Conservation (phyloP, 192 early-diverging fungal species). For the Gigaspora rosea region DNA sequence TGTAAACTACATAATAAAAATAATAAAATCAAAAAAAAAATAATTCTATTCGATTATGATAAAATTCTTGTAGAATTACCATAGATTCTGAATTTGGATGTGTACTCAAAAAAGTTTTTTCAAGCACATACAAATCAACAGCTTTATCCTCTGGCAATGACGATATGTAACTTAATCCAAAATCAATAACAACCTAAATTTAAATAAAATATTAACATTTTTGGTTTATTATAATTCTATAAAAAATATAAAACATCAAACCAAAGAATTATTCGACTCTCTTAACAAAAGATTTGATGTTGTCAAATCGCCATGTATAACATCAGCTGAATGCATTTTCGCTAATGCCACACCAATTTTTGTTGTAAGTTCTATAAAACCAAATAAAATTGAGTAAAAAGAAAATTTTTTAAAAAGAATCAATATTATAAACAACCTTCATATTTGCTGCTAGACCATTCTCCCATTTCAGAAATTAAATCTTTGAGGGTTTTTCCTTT, state of each 20-base stretch:
- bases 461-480: conserved; percentile 49
- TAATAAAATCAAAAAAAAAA: conserved; percentile 3
- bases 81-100: conserved; percentile 83
- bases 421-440: too few species aligned
- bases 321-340: conserved; percentile 79
- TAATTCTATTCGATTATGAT: not conserved
- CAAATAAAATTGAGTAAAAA: too few species aligned
- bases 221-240: not conserved
- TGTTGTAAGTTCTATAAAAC: conserved; percentile 40
- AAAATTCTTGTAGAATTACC: conserved; percentile 45
- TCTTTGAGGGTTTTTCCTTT: conserved; percentile 78
- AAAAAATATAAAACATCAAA: conserved; percentile 31
- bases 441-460: not conserved
- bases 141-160: conserved; percentile 91
- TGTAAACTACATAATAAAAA: conserved; percentile 58
- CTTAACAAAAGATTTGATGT: conserved; percentile 91
- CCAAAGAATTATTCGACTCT: conserved; percentile 48
- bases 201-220: not conserved
- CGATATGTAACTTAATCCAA: conserved; percentile 91
- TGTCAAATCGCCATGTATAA: conserved; percentile 97
- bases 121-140: conserved; percentile 98
- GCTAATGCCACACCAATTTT: conserved; percentile 69
- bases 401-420: too few species aligned
- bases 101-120: conserved; percentile 88
- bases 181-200: conserved; percentile 82